Conservation (phyloP, 106 monocot species). For the Vanilla planifolia region DNA sequence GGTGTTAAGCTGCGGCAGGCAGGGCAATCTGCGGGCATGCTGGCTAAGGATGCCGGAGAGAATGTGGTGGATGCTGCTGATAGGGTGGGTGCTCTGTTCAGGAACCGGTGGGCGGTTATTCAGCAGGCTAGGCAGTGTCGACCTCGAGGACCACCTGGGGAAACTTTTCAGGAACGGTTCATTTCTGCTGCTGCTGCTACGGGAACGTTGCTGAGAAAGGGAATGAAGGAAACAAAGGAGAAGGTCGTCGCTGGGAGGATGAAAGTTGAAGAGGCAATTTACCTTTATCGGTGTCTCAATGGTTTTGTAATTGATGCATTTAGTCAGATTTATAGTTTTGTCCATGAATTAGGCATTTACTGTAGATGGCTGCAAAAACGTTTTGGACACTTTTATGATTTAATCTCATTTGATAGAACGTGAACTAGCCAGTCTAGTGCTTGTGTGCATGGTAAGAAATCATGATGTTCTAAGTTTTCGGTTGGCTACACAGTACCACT, state of each 20-base stretch:
- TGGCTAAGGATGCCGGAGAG: constrained; percentile 47
- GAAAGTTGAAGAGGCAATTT: constrained; percentile 82
- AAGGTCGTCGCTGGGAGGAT: constrained; percentile 73
- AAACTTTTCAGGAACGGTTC: constrained; percentile 70
- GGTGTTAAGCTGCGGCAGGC: constrained; percentile 74
- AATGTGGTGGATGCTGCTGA: constrained; percentile 55
- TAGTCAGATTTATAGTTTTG: no score
- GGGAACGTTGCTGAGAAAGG: constrained; percentile 55
- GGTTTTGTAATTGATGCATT: no score
- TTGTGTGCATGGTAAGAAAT: no score
- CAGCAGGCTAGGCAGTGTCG: constrained; percentile 35
- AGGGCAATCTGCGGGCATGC: constrained; percentile 62
- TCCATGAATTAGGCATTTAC: no score
- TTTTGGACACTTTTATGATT: no score
- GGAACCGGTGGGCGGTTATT: constrained; percentile 63
- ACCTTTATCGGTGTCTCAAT: no score
- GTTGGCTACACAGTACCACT: no score
- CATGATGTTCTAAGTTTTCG: no score
- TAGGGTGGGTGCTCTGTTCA: constrained; percentile 64
- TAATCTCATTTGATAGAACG: no score
- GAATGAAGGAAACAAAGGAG: constrained; percentile 82
- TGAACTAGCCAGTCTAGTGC: no score
- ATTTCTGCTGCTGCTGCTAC: constrained; percentile 71
- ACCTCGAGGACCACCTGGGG: constrained; percentile 17
- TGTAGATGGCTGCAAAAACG: no score